These are phyloP conservation scores for Capsella bursapastoris DNA, from an alignment of 345 rosid genomes.

Conservation along the genomic window DNA sequence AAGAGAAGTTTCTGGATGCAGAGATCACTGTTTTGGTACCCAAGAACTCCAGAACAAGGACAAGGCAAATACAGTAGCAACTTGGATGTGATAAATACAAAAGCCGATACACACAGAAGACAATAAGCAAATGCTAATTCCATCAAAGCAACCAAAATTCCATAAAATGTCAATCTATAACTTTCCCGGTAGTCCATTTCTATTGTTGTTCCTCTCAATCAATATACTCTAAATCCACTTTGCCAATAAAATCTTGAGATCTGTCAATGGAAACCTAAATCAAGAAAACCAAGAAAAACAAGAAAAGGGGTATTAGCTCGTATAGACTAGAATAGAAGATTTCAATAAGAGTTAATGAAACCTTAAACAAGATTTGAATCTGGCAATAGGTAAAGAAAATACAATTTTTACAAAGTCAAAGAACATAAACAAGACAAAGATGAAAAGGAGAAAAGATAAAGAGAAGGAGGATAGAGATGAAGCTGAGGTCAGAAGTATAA, in stretches of 20 bases:
- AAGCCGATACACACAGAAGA: conserved; percentile 64
- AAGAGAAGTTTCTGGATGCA: conserved; percentile 54
- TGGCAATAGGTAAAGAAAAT: neutral
- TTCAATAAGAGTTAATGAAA: conserved; percentile 3
- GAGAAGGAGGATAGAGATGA: neutral
- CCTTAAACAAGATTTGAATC: neutral
- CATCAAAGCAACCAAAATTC: conserved; percentile 61
- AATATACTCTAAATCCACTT: no score
- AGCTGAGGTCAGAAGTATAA: neutral
- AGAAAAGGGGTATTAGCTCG: neutral
- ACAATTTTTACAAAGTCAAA: neutral
- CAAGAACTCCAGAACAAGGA: conserved; percentile 62
- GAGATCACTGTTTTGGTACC: conserved; percentile 40
- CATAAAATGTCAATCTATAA: conserved; percentile 56
- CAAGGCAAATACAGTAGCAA: conserved; percentile 62
- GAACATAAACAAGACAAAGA: neutral
- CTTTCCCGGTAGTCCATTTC: conserved; percentile 40
- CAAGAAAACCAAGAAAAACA: no score
- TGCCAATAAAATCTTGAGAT: no score
- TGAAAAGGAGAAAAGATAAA: neutral
- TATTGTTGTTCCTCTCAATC: no score
- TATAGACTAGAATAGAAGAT: conserved; percentile 1
- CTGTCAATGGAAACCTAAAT: no score
- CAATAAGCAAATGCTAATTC: conserved; percentile 66
- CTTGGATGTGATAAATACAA: conserved; percentile 55